These are phyloP conservation scores for Cynanchum wilfordii DNA, from an alignment of 257 asterid species.

Conservation along the genomic window DNA sequence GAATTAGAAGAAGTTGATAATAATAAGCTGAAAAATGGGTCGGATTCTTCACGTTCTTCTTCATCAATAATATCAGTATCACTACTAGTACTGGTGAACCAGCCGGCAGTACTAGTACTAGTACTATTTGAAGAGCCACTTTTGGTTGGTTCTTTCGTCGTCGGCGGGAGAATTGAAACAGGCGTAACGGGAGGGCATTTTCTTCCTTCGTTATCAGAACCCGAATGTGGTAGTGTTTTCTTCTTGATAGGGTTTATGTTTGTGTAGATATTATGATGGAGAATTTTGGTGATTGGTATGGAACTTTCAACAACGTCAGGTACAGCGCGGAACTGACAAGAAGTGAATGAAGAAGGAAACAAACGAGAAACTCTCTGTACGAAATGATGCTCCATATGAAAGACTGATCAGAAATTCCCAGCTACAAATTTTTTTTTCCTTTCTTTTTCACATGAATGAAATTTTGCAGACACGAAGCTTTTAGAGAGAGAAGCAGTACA, in stretches of 20 bases:
- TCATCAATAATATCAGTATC: conserved; percentile 12
- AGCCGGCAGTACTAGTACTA: conserved; percentile 16
- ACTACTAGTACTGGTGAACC: conserved; percentile 45
- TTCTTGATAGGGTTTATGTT: too few species aligned
- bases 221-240: neutral
- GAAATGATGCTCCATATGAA: conserved; percentile 46
- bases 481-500: neutral
- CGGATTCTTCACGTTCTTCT: conserved; percentile 22
- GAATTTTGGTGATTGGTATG: conserved; percentile 25
- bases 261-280: neutral
- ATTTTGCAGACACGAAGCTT: neutral
- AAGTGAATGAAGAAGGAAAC: conserved; percentile 55
- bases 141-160: neutral
- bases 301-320: conserved; percentile 47
- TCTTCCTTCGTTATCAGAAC: conserved; percentile 13
- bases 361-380: conserved; percentile 45
- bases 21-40: conserved; percentile 36
- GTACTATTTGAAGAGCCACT: conserved; percentile 36
- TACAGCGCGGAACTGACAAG: conserved; percentile 38
- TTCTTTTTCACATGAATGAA: neutral
- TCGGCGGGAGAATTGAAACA: neutral
- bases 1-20: conserved; percentile 39
- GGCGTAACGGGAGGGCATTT: conserved; percentile 13
- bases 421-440: neutral
- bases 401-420: neutral